Base-by-base conservation (phyloP, 345 rosid genomes). In the Syzygium oleosum region DNA sequence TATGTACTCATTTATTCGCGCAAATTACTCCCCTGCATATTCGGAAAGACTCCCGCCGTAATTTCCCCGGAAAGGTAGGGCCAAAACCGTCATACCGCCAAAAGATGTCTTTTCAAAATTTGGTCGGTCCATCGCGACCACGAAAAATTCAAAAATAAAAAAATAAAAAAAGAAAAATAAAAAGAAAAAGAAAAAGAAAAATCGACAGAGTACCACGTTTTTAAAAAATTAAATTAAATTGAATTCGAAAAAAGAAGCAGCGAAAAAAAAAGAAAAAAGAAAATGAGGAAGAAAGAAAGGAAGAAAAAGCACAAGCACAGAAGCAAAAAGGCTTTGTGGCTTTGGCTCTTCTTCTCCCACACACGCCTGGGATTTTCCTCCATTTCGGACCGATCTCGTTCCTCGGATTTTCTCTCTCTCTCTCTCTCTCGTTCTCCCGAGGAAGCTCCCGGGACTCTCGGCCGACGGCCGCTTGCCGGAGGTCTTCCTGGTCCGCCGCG, bases 301-400 rank as follows among this genome's bases (percentile, higher is more conserved):
- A 19, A 21, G 23, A 19, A 34, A 86, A 34, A 38, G 52, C 53
- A 31, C 22, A 22, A 53, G 15, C 85, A 77, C 41, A 49, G 53
- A 46, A 77, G 21, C 31, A 10, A 77, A 78, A 86, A 68, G 87
- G 58, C 54, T 53, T 59, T 1, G 12, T 51, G 9, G 9, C 84
- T 10, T 34, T 31, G 84, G 73, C n/a, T 54, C 88, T 87, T 65
- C 94, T 91, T 89, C 93, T 92, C 89, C 91, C 46, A 43, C 46
- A 89, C 93, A 91, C 88, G 90, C 91, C 86, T 91, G 73, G 59
- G 85, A 88, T 90, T 91, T 90, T 88, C 34, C 85, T 31, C 49
- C 51, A 21, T 87, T 80, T 41, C 77, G 41, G n/a, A 38, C 51
- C 51, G 78, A 53, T 79, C 85, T n/a, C 58, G 34, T 27, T 12